A percentile compares a stretch with the other conserved stretches of the same genome.
Conservation (phyloP, 2,329 filamentous ascomycete species). For the Venturiaceae sp. region DNA sequence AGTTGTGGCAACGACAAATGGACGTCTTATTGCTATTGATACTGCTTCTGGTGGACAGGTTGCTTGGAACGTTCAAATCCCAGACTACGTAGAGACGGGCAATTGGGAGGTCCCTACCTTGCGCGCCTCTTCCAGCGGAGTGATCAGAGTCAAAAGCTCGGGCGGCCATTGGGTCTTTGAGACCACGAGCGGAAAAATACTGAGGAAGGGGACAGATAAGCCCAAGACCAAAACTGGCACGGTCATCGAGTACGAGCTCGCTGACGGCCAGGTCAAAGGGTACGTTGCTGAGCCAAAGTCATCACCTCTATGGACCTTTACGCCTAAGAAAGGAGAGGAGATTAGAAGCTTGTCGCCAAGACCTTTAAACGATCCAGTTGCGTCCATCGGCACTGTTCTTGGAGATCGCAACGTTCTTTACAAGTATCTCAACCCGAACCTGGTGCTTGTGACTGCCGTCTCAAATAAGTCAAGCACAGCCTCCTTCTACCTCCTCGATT, state of each 20-base stretch:
- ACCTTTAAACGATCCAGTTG: conserved; percentile 72
- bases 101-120: conserved; percentile 44
- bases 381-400: conserved; percentile 89
- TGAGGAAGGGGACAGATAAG: conserved; percentile 1
- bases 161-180: conserved; percentile 3
- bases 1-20: conserved; percentile 68
- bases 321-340: conserved; percentile 53
- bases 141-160: conserved; percentile 31
- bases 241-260: conserved; percentile 20
- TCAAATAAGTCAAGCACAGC: conserved; percentile 50
- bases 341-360: conserved; percentile 60
- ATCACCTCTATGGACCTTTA: conserved; percentile 57
- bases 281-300: conserved; percentile 15
- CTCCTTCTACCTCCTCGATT: conserved; percentile 73
- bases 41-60: conserved; percentile 63
- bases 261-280: conserved; percentile 23
- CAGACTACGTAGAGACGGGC: conserved; percentile 44
- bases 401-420: conserved; percentile 90
- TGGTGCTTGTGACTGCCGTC: conserved; percentile 63
- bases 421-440: conserved; percentile 91
- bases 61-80: conserved; percentile 63
- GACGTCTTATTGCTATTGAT: conserved; percentile 72
- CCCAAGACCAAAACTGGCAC: neutral
- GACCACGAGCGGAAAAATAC: conserved; percentile 3
- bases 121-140: conserved; percentile 38